Conservation (phyloP, 1,284 basidiomycete genomes). For the Phylloboletellus chloephorus region DNA sequence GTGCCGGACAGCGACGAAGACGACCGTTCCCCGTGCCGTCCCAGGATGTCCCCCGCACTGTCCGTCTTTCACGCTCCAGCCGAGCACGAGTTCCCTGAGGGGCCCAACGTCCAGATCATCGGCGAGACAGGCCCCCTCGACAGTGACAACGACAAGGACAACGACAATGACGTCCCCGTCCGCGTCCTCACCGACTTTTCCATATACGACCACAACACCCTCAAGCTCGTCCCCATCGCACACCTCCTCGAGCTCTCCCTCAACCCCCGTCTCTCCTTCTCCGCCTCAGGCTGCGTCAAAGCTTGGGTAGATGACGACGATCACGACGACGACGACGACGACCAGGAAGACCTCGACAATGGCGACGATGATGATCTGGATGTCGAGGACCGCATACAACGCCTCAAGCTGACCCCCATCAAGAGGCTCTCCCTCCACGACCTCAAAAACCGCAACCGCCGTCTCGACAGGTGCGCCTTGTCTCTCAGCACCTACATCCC, state of each 20-base stretch:
- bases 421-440: conserved; percentile 47
- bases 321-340: conserved; percentile 20
- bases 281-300: conserved; percentile 35
- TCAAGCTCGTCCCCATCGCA: conserved; percentile 35
- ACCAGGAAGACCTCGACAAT: conserved; percentile 30
- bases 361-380: conserved; percentile 23
- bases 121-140: conserved; percentile 30
- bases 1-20: conserved; percentile 19
- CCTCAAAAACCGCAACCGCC: conserved; percentile 18
- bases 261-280: conserved; percentile 18
- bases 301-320: conserved; percentile 29
- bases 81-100: conserved; percentile 29
- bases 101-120: conserved; percentile 30
- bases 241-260: conserved; percentile 32
- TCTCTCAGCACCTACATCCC: not conserved
- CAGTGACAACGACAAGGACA: conserved; percentile 25
- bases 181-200: conserved; percentile 47
- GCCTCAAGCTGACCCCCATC: conserved; percentile 42
- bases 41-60: conserved; percentile 1
- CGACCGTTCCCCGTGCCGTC: conserved; percentile 9
- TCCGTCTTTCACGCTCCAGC: conserved; percentile 10
- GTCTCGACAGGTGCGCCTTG: conserved; percentile 37
- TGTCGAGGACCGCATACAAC: conserved; percentile 23
- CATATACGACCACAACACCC: conserved; percentile 39
- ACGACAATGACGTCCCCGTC: conserved; percentile 42